Conservation (phyloP, 345 rosid genomes). For the Fremontodendron californicum region DNA sequence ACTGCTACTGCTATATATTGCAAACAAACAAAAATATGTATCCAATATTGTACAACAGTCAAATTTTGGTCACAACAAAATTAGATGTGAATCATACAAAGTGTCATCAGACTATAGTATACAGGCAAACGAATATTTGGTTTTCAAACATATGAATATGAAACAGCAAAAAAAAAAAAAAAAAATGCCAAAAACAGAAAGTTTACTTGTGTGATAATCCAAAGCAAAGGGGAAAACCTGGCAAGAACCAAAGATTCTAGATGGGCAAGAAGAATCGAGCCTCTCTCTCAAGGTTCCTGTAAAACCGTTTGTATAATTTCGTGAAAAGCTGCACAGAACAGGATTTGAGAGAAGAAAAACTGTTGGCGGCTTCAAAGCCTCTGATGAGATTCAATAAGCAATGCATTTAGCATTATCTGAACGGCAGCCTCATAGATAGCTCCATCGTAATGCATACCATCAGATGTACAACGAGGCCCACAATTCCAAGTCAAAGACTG, state of each 20-base stretch:
- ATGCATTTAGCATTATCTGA: slow-evolving; percentile 77
- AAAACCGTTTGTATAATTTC: not conserved
- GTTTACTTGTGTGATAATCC: slow-evolving; percentile 22
- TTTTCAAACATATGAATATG: slow-evolving; percentile 18
- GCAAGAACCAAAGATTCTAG: slow-evolving; percentile 22
- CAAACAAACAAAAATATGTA: not conserved
- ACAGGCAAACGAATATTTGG: slow-evolving; percentile 22
- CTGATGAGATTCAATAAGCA: slow-evolving; percentile 95
- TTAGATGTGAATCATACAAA: slow-evolving; percentile 19
- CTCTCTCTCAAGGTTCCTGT: slow-evolving; percentile 6
- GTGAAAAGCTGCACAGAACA: not conserved
- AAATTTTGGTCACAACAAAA: slow-evolving; percentile 22
- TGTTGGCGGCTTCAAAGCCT: slow-evolving; percentile 38
- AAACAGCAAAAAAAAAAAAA: not conserved
- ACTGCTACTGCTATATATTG: not conserved
- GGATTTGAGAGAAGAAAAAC: slow-evolving; percentile 1
- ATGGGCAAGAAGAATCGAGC: slow-evolving; percentile 7
- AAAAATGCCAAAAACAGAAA: slow-evolving; percentile 10
- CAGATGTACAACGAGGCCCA: slow-evolving; percentile 74
- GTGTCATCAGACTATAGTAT: slow-evolving; percentile 15
- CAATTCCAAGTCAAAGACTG: slow-evolving; percentile 85
- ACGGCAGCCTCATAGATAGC: slow-evolving; percentile 73
- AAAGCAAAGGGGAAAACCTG: slow-evolving; percentile 21
- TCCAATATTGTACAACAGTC: slow-evolving; percentile 9
- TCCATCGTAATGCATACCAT: slow-evolving; percentile 92